Percentiles rank a stretch among this genome's conserved stretches.
These are phyloP conservation scores for Penicillium dipodomyicola DNA, from an alignment of 495 filamentous ascomycete species.

Conservation along the genomic window DNA sequence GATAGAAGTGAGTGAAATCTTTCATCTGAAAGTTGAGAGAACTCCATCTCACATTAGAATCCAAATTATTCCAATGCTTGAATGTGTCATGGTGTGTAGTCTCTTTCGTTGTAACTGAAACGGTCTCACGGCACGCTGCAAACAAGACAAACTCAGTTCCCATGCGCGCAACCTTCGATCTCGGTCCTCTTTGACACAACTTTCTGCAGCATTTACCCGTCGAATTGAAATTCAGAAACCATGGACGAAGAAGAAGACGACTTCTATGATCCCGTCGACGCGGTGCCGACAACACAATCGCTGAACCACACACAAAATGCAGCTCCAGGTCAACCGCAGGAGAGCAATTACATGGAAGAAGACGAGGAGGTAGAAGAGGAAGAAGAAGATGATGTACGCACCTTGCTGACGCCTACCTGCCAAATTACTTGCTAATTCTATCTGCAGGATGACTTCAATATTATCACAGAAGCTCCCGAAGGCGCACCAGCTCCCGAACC, in stretches of 20 bases:
- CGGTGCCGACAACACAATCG: slow-evolving; percentile 32
- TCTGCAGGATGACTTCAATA: slow-evolving; percentile 76
- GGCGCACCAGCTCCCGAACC: slow-evolving; percentile 67
- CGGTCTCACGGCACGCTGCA: slow-evolving; percentile 16
- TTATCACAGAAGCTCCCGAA: slow-evolving; percentile 83
- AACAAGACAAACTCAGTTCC: slow-evolving; percentile 38
- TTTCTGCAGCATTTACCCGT: slow-evolving; percentile 16
- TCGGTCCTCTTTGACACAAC: slow-evolving; percentile 18
- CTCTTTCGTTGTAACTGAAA: not conserved
- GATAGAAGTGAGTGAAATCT: too few species aligned
- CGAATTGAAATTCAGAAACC: slow-evolving; percentile 18
- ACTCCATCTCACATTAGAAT: too few species aligned
- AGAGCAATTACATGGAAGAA: slow-evolving; percentile 62
- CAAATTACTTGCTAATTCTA: slow-evolving; percentile 5
- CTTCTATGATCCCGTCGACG: slow-evolving; percentile 52
- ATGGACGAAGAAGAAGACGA: slow-evolving; percentile 57
- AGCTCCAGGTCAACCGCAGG: slow-evolving; percentile 26
- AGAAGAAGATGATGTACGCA: slow-evolving; percentile 57
- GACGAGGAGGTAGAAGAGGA: slow-evolving; percentile 75
- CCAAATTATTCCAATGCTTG: too few species aligned
- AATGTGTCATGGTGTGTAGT: too few species aligned
- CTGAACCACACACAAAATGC: slow-evolving; percentile 27
- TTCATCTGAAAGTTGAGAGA: too few species aligned
- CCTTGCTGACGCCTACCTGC: slow-evolving; percentile 13
- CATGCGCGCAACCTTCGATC: slow-evolving; percentile 24